Conservation (phyloP, 768 basidiomycete species). For the Mycena venus region DNA sequence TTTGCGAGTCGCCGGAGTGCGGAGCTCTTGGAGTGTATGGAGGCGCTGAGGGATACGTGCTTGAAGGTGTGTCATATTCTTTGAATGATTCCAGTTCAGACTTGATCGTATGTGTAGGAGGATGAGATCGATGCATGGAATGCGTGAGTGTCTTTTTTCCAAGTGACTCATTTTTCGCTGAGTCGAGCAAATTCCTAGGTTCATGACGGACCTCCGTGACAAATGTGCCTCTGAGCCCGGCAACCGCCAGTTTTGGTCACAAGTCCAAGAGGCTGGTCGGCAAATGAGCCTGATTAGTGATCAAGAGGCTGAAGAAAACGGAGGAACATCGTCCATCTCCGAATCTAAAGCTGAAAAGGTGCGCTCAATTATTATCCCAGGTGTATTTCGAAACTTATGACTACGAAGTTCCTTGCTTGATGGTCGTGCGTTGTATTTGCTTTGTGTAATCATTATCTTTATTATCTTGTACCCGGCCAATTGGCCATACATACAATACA, state of each 20-base stretch:
- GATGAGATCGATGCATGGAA: slow-evolving; percentile 91
- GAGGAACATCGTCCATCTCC: slow-evolving; percentile 68
- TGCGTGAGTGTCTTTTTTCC: slow-evolving; percentile 55
- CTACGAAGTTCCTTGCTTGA: slow-evolving; percentile 1
- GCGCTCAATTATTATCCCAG: slow-evolving; percentile 27
- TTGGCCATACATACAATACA: slow-evolving; percentile 28
- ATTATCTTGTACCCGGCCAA: slow-evolving; percentile 17
- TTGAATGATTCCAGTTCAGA: neutral
- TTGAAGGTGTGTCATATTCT: slow-evolving; percentile 61
- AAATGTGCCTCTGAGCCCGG: slow-evolving; percentile 69
- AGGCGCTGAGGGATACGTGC: slow-evolving; percentile 73
- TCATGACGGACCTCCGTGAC: slow-evolving; percentile 69
- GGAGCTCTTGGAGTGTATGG: slow-evolving; percentile 84
- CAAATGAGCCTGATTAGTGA: slow-evolving; percentile 72
- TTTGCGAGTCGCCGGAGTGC: slow-evolving; percentile 77
- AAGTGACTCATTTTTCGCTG: neutral
- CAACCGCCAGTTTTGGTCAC: slow-evolving; percentile 77
- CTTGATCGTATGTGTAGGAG: slow-evolving; percentile 59
- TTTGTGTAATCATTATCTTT: slow-evolving; percentile 6
- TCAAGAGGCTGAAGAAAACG: slow-evolving; percentile 70
- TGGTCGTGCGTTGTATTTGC: neutral
- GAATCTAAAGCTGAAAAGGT: slow-evolving; percentile 71
- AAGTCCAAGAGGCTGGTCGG: slow-evolving; percentile 63
- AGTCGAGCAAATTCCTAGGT: slow-evolving; percentile 54
- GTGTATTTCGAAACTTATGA: neutral